Evolutionary conservation across 148 eudicot species (phyloP).

Genomic region (Camellia granthamiana): DNA sequence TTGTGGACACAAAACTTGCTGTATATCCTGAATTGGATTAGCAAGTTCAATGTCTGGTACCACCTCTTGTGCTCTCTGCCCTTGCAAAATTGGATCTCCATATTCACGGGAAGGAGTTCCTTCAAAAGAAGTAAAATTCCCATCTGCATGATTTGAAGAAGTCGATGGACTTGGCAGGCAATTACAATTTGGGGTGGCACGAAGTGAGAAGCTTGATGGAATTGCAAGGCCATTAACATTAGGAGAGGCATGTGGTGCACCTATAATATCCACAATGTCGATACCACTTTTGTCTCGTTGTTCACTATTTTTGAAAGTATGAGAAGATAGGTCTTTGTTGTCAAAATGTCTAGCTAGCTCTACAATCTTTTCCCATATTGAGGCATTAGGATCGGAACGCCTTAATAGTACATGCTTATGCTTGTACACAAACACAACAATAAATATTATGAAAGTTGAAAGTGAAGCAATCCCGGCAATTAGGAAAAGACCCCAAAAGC

Average conservation of each 20-base stretch:
- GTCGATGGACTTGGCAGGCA: not conserved
- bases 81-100: not conserved
- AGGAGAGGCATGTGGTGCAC: not conserved
- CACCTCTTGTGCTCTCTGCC: not conserved
- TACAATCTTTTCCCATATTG: slow-evolving; percentile 9
- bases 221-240: slow-evolving; percentile 15
- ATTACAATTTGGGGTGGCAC: not conserved
- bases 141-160: not conserved
- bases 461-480: slow-evolving; percentile 25
- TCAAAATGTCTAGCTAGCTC: slow-evolving; percentile 18
- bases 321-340: slow-evolving; percentile 22
- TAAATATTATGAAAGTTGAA: slow-evolving; percentile 12
- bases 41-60: not conserved
- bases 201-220: not conserved
- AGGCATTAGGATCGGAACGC: not conserved
- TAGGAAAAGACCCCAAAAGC: slow-evolving; percentile 31
- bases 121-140: not conserved
- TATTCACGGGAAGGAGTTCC: not conserved
- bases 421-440: slow-evolving; percentile 14
- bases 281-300: not conserved
- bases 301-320: slow-evolving; percentile 22
- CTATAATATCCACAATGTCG: not conserved
- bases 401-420: slow-evolving; percentile 15
- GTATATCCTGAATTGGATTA: not conserved
- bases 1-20: not conserved